A percentile compares a stretch with the other conserved stretches of the same genome.
Conservation (phyloP, 805 yeast species). For the Ogataea ramenticola region DNA sequence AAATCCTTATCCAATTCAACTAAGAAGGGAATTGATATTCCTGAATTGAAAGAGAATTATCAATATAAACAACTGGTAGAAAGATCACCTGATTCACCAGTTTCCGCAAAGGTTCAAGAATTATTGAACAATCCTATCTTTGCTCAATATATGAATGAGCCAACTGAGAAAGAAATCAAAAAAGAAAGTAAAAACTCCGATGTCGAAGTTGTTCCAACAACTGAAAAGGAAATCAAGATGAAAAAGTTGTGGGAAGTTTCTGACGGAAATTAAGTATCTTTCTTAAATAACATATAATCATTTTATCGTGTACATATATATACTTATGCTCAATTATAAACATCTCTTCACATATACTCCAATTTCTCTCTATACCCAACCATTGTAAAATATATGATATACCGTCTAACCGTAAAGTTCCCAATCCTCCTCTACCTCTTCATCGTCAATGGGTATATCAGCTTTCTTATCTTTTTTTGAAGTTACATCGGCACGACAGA, state of each 20-base stretch:
- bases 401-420: constrained; percentile 61
- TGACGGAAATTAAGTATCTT: too few species aligned
- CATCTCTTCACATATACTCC: too few species aligned
- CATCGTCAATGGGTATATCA: constrained; percentile 31
- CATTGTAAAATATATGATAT: not conserved
- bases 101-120: constrained; percentile 62
- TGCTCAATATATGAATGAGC: constrained; percentile 38
- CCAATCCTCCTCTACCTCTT: constrained; percentile 66
- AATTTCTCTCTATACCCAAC: too few species aligned
- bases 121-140: constrained; percentile 67
- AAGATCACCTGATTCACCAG: constrained; percentile 29
- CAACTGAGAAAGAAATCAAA: not conserved
- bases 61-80: constrained; percentile 14
- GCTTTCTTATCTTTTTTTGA: constrained; percentile 34
- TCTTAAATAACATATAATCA: too few species aligned
- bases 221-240: too few species aligned
- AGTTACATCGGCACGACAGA: constrained; percentile 71
- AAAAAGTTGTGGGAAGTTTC: too few species aligned
- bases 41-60: constrained; percentile 13
- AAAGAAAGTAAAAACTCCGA: not conserved
- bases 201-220: not conserved
- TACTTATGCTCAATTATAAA: too few species aligned
- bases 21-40: not conserved
- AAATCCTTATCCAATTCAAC: not conserved
- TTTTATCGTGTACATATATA: constrained; percentile 1